Conservation (phyloP, 2,329 filamentous ascomycete species). For the Graphiopsis chlorocephala region DNA sequence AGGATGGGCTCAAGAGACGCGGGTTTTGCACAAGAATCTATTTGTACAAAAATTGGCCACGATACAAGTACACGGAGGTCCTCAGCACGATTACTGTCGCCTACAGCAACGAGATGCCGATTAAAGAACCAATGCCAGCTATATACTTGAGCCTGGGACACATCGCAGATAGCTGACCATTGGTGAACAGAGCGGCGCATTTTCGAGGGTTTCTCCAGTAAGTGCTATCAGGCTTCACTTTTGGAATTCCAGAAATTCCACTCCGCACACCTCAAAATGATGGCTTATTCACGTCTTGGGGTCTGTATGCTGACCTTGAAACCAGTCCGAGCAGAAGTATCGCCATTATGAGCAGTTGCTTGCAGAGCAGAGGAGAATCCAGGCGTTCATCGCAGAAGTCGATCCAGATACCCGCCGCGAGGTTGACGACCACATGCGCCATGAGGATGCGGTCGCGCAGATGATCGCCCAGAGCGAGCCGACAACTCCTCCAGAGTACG, state of each 20-base stretch:
- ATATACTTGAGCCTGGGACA: background rate
- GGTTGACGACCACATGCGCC: constrained; percentile 78
- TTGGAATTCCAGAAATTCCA: background rate
- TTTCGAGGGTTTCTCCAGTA: constrained; percentile 13
- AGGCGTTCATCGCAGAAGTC: constrained; percentile 86
- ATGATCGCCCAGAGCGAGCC: constrained; percentile 78
- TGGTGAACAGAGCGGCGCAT: constrained; percentile 1
- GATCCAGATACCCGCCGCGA: constrained; percentile 81
- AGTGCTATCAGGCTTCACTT: background rate
- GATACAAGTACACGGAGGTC: background rate
- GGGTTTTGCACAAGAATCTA: background rate
- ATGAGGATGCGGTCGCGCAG: constrained; percentile 71
- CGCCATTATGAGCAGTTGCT: constrained; percentile 87
- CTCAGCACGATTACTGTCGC: background rate
- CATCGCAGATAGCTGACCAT: background rate
- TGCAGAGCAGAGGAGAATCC: constrained; percentile 84
- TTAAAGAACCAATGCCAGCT: background rate
- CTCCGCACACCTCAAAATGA: background rate
- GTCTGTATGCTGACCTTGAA: background rate
- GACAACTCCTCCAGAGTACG: constrained; percentile 91
- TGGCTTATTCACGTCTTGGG: background rate
- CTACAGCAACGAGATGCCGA: background rate
- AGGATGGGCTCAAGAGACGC: background rate
- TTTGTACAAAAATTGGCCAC: background rate
- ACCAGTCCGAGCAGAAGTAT: constrained; percentile 88